These are phyloP conservation scores for Trichomonascus vanleenenianus DNA, from an alignment of 805 yeast species.

Conservation along the genomic window DNA sequence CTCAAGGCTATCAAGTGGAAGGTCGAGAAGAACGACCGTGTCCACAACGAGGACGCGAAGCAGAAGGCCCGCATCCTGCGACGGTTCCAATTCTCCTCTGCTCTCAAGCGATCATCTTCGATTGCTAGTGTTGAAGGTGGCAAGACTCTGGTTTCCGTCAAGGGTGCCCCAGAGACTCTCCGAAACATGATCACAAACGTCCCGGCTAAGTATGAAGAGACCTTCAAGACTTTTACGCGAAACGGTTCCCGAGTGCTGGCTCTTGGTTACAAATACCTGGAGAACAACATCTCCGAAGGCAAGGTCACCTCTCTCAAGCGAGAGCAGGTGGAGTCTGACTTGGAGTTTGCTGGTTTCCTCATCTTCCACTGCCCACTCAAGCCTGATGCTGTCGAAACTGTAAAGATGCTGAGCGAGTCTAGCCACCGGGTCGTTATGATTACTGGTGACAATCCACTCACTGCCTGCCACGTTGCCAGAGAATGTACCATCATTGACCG, in stretches of 20 bases:
- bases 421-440: constrained; percentile 96
- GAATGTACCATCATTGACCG: constrained; percentile 84
- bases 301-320: constrained; percentile 58
- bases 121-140: constrained; percentile 51
- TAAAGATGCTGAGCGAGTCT: constrained; percentile 88
- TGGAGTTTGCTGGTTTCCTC: constrained; percentile 83
- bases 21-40: constrained; percentile 68
- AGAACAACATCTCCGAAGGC: constrained; percentile 39
- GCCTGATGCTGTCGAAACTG: constrained; percentile 82
- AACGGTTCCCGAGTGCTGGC: constrained; percentile 95
- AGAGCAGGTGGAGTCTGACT: constrained; percentile 64
- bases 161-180: constrained; percentile 98
- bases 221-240: constrained; percentile 85
- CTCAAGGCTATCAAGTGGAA: constrained; percentile 80
- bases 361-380: constrained; percentile 98
- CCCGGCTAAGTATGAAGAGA: constrained; percentile 76
- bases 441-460: constrained; percentile 97
- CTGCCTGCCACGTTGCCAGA: constrained; percentile 96
- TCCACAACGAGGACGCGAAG: constrained; percentile 38
- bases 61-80: constrained; percentile 67
- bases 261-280: constrained; percentile 75
- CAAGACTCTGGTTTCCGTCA: constrained; percentile 69
- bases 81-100: constrained; percentile 95
- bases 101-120: constrained; percentile 90
- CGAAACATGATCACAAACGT: constrained; percentile 61